phyloP scores from a whole-genome alignment of 441 rosid genomes.

The Isatis lusitanica region DNA sequence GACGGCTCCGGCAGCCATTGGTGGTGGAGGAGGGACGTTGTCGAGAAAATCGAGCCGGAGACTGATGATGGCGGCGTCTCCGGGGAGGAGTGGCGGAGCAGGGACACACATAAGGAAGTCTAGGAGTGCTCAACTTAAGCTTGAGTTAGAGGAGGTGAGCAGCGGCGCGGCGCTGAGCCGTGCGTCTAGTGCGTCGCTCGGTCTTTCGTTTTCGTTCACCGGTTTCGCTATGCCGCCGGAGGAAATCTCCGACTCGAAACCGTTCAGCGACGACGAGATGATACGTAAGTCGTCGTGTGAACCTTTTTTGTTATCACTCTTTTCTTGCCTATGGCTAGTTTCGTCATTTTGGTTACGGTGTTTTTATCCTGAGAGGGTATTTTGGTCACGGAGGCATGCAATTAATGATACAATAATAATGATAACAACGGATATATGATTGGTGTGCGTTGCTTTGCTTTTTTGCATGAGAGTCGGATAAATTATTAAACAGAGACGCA shows the following conservation, averaged over 20 bases:
- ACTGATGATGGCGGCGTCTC: constrained; percentile 50
- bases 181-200: constrained; percentile 90
- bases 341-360: neutral
- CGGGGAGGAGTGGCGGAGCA: constrained; percentile 50
- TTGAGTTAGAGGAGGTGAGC: constrained; percentile 68
- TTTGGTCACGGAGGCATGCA: neutral
- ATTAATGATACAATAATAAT: constrained; percentile 26
- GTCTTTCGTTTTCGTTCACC: constrained; percentile 86
- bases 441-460: constrained; percentile 38
- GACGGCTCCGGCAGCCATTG: constrained; percentile 25
- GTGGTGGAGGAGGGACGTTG: constrained; percentile 42
- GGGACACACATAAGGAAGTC: constrained; percentile 80
- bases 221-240: constrained; percentile 84
- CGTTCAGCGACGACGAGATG: constrained; percentile 84
- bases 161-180: constrained; percentile 90
- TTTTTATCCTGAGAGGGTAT: constrained; percentile 25
- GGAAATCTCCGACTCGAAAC: constrained; percentile 70
- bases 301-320: constrained; percentile 3
- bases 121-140: constrained; percentile 74
- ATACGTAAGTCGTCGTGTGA: constrained; percentile 48
- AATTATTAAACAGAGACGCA: constrained; percentile 19
- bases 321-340: neutral
- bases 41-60: constrained; percentile 77
- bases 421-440: constrained; percentile 36
- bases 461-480: constrained; percentile 32